Base-by-base conservation (phyloP, 139 green algal genomes). In the Coelastrella sp. region DNA sequence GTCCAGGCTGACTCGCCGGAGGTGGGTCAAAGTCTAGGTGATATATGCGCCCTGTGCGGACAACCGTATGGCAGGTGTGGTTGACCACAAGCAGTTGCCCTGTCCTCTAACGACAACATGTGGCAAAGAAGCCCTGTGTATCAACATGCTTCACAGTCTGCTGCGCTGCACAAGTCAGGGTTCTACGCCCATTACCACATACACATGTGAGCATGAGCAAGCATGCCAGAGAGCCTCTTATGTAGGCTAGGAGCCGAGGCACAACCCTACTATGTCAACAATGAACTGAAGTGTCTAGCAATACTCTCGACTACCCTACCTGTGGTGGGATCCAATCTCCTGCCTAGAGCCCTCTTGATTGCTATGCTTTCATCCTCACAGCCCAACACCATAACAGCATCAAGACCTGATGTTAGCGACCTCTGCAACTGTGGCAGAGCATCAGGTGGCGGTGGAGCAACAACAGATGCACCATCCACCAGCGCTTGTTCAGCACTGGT, bases 21-120 rank as follows among this genome's bases (percentile, higher is more conserved):
- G 94, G 94, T 21, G 92, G 91, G 74, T 93, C 88, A 67, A 93
- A 93, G 64, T 96, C 92, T 51, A 96, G 66, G 74, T 97, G 94
- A 88, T 96, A 97, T 41, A 95, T 85, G 0, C 60, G 74, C 27
- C 92, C 92, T 71, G 92, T 27, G 57, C 4, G 32, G 6, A 2
- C 11, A 35, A 71, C 62, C 62, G 27, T 66, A n/a, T n/a, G n/a
- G n/a, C n/a, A n/a, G n/a, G n/a, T n/a, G n/a, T n/a, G n/a, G n/a
- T n/a, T n/a, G n/a, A n/a, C n/a, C n/a, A n/a, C n/a, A n/a, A n/a
- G n/a, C n/a, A n/a, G n/a, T n/a, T n/a, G n/a, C n/a, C n/a, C 48
- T 23, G 48, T 57, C 48, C 48, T 57, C 13, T 57, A 15, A 15
- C 48, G 2, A 2, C 13, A 57, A 2, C 1, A 57, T 57, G 48